phyloP scores from a whole-genome alignment of 2,329 filamentous ascomycete genomes.

The Fusarium haematococcum region DNA sequence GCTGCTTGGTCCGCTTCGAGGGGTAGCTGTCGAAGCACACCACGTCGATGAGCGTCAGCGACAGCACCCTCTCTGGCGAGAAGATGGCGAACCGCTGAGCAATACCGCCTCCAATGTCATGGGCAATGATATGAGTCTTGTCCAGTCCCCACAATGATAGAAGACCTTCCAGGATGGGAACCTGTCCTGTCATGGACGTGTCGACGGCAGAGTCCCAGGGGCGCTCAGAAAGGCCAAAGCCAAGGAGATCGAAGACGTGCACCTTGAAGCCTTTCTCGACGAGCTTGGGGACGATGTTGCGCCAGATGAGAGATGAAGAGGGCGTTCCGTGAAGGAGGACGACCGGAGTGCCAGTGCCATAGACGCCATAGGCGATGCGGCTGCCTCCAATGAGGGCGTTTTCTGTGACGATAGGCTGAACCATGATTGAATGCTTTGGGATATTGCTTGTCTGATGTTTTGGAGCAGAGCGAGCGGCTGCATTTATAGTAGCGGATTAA shows the following conservation, averaged over 20 bases:
- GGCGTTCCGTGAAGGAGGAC: constrained; percentile 50
- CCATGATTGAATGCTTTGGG: background rate
- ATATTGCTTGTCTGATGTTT: fast-evolving
- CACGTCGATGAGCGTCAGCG: constrained; percentile 46
- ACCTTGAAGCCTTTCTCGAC: constrained; percentile 40
- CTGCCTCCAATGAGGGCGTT: constrained; percentile 43
- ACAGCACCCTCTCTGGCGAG: constrained; percentile 35
- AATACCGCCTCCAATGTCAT: constrained; percentile 49
- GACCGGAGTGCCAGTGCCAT: constrained; percentile 42
- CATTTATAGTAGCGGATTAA: constrained; percentile 27
- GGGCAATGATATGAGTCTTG: constrained; percentile 42
- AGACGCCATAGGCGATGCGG: constrained; percentile 46
- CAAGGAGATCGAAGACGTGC: constrained; percentile 48
- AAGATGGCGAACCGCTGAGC: constrained; percentile 46
- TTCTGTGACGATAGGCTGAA: constrained; percentile 41
- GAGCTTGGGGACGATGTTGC: constrained; percentile 44
- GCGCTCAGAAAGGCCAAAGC: constrained; percentile 49
- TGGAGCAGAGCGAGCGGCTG: fast-evolving
- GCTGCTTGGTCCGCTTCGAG: constrained; percentile 46
- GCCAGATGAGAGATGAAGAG: constrained; percentile 50
- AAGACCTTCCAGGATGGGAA: constrained; percentile 44
- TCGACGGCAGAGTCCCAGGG: constrained; percentile 45
- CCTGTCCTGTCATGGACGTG: constrained; percentile 50
- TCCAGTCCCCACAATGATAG: constrained; percentile 44
- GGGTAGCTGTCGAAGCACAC: constrained; percentile 51